A percentile compares a stretch with the other conserved stretches of the same genome.
phyloP scores from a whole-genome alignment of 495 filamentous ascomycete genomes.

The Ramalina peruviana region DNA sequence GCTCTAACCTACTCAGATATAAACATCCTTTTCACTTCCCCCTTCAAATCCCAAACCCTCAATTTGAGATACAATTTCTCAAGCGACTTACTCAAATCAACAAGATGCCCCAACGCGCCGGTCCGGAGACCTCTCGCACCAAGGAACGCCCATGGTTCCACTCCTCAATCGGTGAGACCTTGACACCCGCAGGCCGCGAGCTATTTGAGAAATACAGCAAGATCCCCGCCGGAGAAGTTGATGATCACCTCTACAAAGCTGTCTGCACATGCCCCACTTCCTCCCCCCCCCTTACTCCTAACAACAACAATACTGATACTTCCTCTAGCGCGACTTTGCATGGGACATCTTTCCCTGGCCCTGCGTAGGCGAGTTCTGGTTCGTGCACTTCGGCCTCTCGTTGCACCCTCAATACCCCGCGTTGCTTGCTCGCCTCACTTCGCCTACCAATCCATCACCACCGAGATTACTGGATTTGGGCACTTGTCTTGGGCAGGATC shows the following conservation, averaged over 20 bases:
- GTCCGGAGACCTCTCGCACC: background rate
- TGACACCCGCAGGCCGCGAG: slow-evolving; percentile 1
- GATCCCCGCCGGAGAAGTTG: slow-evolving; percentile 5
- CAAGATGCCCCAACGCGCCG: background rate
- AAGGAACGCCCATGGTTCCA: slow-evolving; percentile 1
- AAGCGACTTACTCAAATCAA: too few relatives aligned
- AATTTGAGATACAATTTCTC: too few relatives aligned
- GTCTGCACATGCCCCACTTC: too few relatives aligned
- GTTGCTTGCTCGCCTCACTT: slow-evolving; percentile 1
- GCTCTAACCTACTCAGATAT: too few relatives aligned
- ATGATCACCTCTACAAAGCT: slow-evolving; percentile 1
- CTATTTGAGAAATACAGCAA: slow-evolving; percentile 11
- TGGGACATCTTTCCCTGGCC: slow-evolving; percentile 14
- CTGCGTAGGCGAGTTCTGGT: slow-evolving; percentile 28
- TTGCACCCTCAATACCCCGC: slow-evolving; percentile 1
- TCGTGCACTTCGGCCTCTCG: slow-evolving; percentile 13
- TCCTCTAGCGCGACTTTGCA: slow-evolving; percentile 2
- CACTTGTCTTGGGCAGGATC: slow-evolving; percentile 12
- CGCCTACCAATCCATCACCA: background rate
- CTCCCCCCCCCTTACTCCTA: background rate
- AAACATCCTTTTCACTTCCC: too few relatives aligned
- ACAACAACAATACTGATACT: background rate
- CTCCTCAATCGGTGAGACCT: background rate
- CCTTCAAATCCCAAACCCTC: too few relatives aligned
- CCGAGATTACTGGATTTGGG: slow-evolving; percentile 7